Base-by-base conservation (phyloP, 441 rosid species). In the Adansonia gregorii region DNA sequence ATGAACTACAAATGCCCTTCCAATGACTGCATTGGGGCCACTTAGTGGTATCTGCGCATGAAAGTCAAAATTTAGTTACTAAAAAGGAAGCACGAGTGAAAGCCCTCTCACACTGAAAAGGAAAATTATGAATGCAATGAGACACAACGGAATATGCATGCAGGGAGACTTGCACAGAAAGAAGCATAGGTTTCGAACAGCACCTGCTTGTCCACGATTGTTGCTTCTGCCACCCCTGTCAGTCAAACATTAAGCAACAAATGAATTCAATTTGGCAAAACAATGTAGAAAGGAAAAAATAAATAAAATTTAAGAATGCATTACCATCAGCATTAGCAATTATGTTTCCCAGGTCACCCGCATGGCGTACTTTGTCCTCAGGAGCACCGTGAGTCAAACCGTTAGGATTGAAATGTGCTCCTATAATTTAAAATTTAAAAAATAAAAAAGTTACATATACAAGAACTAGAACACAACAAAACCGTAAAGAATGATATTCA, bases 281-380 rank as follows among this genome's bases (percentile, higher is more conserved):
- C 12, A 1, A 76, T 46, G 14, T 12, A 31, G 19, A 63, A 31
- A 31, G 8, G 9, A 12, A 6, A 31, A 63, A 59, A 51, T 49
- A 72, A 78, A 2, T 5, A 72, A 79, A 76, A 68, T 11, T 2
- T n/a, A 67, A 39, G 11, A 65, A 58, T 45, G 66, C 15, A 31
- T 31, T 89, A 95, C 99, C 99, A 79, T 93, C 89, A 27, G 93
- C 96, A 24, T 88, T 88, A 83, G 99, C 99, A 88, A 79, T 66
- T 85, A 95, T 87, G 97, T 95, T 95, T 93, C 99, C 98, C 98
- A 95, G 97, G 98, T 95, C 99, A 69, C 97, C 99, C 94, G 95
- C 99, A 89, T 92, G 99, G 78, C 98, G 95, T 84, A 86, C 58
- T 89, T 95, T 84, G 56, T 92, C 97, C 74, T 85, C 85, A 78